These are phyloP conservation scores for Rhizopogon sp. DNA, from an alignment of 768 basidiomycete genomes.

Conservation along the genomic window DNA sequence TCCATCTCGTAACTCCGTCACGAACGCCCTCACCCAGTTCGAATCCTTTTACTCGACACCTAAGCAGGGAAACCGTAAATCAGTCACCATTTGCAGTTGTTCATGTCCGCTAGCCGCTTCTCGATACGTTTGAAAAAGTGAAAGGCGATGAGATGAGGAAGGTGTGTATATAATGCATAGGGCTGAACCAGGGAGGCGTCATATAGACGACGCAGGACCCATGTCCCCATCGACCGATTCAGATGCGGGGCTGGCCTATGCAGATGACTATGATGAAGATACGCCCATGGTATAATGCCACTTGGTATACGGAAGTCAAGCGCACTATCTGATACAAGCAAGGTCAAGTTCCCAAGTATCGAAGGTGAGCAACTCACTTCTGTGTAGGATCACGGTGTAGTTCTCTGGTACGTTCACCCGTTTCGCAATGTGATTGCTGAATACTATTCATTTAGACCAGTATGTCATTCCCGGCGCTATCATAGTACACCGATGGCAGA, in stretches of 20 bases:
- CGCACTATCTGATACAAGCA: constrained; percentile 8
- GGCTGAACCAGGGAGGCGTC: no score
- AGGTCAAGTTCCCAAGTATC: constrained; percentile 32
- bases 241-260: constrained; percentile 34
- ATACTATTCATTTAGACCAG: constrained; percentile 54
- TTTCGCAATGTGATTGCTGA: no score
- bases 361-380: not conserved
- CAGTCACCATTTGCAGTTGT: not conserved
- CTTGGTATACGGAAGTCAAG: constrained; percentile 19
- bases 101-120: constrained; percentile 44
- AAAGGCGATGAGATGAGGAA: no score
- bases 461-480: constrained; percentile 93
- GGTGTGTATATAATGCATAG: no score
- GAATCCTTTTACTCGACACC: no score
- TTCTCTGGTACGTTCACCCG: no score
- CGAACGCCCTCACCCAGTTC: no score
- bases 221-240: constrained; percentile 23
- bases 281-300: constrained; percentile 24
- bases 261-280: constrained; percentile 27
- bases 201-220: not conserved
- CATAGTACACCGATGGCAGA: constrained; percentile 83
- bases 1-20: no score
- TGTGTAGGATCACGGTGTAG: no score
- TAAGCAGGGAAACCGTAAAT: constrained; percentile 54
- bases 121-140: constrained; percentile 22